Evolutionary conservation across 805 yeast species (phyloP).

Genomic region (Lachancea lanzarotensis): DNA sequence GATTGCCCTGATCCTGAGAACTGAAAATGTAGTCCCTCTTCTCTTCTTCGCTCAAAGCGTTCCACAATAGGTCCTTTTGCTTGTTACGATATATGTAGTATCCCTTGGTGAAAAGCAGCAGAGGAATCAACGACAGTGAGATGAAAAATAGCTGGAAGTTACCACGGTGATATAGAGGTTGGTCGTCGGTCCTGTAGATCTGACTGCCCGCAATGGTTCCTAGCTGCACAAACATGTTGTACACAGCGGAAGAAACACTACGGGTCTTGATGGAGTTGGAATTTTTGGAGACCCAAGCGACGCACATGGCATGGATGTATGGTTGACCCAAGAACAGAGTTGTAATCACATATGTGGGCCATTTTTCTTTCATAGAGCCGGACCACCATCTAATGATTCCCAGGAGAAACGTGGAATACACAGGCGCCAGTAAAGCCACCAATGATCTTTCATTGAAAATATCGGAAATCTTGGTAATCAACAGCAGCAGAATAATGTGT

Average conservation of each 20-base stretch:
- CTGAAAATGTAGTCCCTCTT: constrained; percentile 39
- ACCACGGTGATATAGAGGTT: constrained; percentile 56
- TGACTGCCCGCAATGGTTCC: constrained; percentile 51
- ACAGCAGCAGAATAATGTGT: constrained; percentile 34
- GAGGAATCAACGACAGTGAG: constrained; percentile 29
- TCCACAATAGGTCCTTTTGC: constrained; percentile 45
- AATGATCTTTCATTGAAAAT: constrained; percentile 27
- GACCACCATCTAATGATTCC: constrained; percentile 35
- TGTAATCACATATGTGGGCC: constrained; percentile 37
- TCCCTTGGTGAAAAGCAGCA: constrained; percentile 20
- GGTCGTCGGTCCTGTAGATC: constrained; percentile 50
- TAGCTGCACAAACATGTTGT: constrained; percentile 58
- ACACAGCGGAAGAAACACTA: constrained; percentile 56
- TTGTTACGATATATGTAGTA: constrained; percentile 36
- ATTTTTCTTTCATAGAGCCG: constrained; percentile 31
- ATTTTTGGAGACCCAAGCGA: constrained; percentile 55
- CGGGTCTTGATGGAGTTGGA: constrained; percentile 55
- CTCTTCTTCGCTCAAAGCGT: constrained; percentile 41
- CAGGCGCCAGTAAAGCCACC: constrained; percentile 25
- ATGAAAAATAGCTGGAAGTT: constrained; percentile 38
- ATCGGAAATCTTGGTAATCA: constrained; percentile 36
- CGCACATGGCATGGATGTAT: constrained; percentile 47
- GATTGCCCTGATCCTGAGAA: constrained; percentile 50
- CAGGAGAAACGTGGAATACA: constrained; percentile 33
- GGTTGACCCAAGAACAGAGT: constrained; percentile 35